These are phyloP conservation scores for Bromus sterilis DNA, from an alignment of 176 grass and related monocot species.

Conservation along the genomic window DNA sequence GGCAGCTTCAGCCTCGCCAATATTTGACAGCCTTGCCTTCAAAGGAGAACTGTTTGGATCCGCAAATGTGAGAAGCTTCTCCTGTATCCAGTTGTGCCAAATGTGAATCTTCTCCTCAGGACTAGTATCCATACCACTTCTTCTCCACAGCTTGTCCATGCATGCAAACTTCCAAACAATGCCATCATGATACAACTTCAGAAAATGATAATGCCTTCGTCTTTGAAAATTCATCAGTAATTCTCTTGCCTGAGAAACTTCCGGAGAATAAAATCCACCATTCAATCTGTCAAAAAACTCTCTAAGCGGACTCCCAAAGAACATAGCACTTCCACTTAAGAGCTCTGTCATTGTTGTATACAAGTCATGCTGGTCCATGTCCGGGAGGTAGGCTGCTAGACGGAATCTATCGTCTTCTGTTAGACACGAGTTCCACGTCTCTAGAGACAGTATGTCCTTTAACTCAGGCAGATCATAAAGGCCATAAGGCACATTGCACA, in stretches of 20 bases:
- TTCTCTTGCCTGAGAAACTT: conserved; percentile 60
- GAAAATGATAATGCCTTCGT: conserved; percentile 52
- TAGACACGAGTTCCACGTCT: conserved; percentile 76
- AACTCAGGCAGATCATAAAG: conserved; percentile 64
- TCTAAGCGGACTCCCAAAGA: conserved; percentile 58
- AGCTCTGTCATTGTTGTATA: conserved; percentile 47
- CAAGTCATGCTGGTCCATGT: conserved; percentile 69
- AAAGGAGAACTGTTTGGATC: conserved; percentile 38
- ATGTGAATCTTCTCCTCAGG: conserved; percentile 40
- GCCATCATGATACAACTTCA: conserved; percentile 59
- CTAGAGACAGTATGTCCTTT: conserved; percentile 64
- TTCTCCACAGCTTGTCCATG: conserved; percentile 37
- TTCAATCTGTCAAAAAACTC: conserved; percentile 48
- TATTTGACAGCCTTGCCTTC: conserved; percentile 27
- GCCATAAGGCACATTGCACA: conserved; percentile 73
- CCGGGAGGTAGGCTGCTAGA: conserved; percentile 58
- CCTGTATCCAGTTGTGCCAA: conserved; percentile 22
- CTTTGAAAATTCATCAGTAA: conserved; percentile 41
- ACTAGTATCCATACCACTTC: conserved; percentile 8
- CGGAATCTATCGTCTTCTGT: conserved; percentile 66
- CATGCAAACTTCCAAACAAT: conserved; percentile 46
- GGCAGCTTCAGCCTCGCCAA: not conserved
- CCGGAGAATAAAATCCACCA: conserved; percentile 67
- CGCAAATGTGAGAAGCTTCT: conserved; percentile 33
- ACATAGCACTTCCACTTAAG: conserved; percentile 50